Conservation (phyloP, 1,284 basidiomycete species). For the Inonotus obliquus region DNA sequence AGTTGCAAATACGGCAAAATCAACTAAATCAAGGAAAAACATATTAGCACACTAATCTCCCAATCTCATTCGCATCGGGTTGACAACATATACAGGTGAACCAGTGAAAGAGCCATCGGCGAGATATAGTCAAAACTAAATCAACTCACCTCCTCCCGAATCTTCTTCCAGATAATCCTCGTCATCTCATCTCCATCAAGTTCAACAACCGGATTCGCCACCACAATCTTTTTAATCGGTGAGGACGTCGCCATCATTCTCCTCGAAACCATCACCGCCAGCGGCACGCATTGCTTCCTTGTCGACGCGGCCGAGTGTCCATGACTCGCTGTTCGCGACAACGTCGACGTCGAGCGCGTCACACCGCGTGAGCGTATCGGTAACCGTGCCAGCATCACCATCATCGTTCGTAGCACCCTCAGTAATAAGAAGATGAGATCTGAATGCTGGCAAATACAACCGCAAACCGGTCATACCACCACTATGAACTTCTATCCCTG, state of each 20-base stretch:
- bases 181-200: constrained; percentile 98
- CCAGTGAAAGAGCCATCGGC: background rate
- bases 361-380: background rate
- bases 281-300: background rate
- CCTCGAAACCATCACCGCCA: background rate
- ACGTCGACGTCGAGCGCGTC: background rate
- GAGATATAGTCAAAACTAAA: background rate
- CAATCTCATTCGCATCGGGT: background rate
- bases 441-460: background rate
- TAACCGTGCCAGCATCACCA: constrained; percentile 10
- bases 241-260: constrained; percentile 11
- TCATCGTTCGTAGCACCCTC: background rate
- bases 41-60: background rate
- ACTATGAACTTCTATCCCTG: background rate
- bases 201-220: constrained; percentile 92
- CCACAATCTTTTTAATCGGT: constrained; percentile 60
- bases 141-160: constrained; percentile 79
- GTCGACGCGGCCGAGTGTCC: background rate
- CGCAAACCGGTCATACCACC: background rate
- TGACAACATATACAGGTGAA: background rate
- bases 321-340: background rate
- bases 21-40: constrained; percentile 47
- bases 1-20: constrained; percentile 94
- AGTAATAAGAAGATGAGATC: background rate
- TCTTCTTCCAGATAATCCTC: constrained; percentile 98